phyloP scores from a whole-genome alignment of 2,329 filamentous ascomycete genomes.

The Scolecobasidium constrictum region DNA sequence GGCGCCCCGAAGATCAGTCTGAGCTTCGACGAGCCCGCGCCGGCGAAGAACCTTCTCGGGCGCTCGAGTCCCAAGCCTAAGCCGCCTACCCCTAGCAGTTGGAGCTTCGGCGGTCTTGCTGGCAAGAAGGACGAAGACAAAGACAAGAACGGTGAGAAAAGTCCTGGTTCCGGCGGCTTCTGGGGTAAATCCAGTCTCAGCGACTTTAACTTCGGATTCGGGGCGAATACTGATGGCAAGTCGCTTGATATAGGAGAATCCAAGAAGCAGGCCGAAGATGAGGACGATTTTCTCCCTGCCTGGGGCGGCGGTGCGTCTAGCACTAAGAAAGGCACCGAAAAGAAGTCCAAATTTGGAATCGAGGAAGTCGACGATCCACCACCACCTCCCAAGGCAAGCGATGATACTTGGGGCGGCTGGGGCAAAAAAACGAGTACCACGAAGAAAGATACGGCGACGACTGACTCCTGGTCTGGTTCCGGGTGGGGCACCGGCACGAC shows the following conservation, averaged over 20 bases:
- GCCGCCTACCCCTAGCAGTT: conserved; percentile 10
- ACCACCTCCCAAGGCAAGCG: conserved; percentile 1
- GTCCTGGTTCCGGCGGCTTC: conserved; percentile 1
- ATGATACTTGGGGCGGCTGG: conserved; percentile 8
- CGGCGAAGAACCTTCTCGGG: conserved; percentile 9
- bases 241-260: conserved; percentile 5
- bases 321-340: conserved; percentile 4
- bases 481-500: conserved; percentile 15
- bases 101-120: conserved; percentile 9
- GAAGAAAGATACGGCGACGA: background rate
- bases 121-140: conserved; percentile 9
- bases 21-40: conserved; percentile 26
- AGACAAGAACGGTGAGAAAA: conserved; percentile 10
- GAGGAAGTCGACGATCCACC: conserved; percentile 8
- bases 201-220: conserved; percentile 12
- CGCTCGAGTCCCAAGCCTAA: conserved; percentile 19
- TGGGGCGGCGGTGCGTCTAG: conserved; percentile 3
- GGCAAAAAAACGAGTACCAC: conserved; percentile 6
- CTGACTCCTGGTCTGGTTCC: conserved; percentile 20
- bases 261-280: conserved; percentile 5
- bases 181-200: conserved; percentile 8
- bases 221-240: conserved; percentile 1
- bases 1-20: conserved; percentile 36
- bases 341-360: conserved; percentile 12
- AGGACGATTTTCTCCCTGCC: conserved; percentile 6